A percentile compares a stretch with the other conserved stretches of the same genome.
These are phyloP conservation scores for Mycoemilia scoparia DNA, from an alignment of 192 early-diverging fungal species.

Conservation along the genomic window DNA sequence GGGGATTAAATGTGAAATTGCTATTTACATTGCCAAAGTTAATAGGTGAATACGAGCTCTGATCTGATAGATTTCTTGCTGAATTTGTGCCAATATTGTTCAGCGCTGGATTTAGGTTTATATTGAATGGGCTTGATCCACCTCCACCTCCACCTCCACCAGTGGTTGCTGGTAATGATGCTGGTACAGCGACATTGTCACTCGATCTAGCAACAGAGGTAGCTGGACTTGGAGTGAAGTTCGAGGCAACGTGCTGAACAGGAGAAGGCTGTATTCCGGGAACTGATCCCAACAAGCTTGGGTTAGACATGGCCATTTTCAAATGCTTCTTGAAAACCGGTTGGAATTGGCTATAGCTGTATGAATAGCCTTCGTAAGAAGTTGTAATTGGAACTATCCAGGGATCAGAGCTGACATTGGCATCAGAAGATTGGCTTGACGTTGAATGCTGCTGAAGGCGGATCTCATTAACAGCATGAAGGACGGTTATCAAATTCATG, in stretches of 20 bases:
- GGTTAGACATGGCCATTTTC: slow-evolving; percentile 27
- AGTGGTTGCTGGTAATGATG: neutral
- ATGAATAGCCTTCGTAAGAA: slow-evolving; percentile 26
- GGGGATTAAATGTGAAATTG: neutral
- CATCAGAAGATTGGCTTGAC: slow-evolving; percentile 8
- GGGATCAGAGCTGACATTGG: slow-evolving; percentile 16
- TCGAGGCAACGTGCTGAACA: neutral
- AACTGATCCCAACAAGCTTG: neutral
- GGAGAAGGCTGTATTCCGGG: neutral
- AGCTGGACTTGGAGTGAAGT: neutral
- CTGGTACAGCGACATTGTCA: neutral
- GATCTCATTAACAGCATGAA: slow-evolving; percentile 26
- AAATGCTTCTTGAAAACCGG: slow-evolving; percentile 22
- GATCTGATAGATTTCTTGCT: neutral
- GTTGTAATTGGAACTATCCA: slow-evolving; percentile 29
- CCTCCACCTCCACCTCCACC: neutral
- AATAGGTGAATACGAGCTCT: neutral
- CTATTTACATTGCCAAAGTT: slow-evolving; percentile 1
- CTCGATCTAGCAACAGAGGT: neutral
- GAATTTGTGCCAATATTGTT: neutral
- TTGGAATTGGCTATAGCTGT: slow-evolving; percentile 21
- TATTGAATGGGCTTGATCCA: too few relatives aligned
- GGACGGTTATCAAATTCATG: slow-evolving; percentile 30
- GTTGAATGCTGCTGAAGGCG: slow-evolving; percentile 1
- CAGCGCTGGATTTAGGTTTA: neutral